phyloP scores from a whole-genome alignment of 345 rosid genomes.

The Lepidium didymum region DNA sequence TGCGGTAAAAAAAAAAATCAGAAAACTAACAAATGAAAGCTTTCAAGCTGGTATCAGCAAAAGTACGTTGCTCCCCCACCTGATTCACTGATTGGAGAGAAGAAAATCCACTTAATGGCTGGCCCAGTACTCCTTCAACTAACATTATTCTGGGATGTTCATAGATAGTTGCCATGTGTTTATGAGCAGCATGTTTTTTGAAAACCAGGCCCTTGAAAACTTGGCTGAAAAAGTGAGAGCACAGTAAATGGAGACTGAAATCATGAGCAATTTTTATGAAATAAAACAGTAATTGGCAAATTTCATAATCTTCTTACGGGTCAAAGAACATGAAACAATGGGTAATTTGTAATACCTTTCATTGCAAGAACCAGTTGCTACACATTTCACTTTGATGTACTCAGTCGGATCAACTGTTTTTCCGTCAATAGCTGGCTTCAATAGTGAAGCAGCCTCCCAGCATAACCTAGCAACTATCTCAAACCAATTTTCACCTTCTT shows the following conservation, averaged over 20 bases:
- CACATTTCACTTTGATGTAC: conserved; percentile 87
- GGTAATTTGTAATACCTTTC: conserved; percentile 48
- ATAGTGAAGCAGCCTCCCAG: conserved; percentile 81
- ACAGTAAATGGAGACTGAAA: neutral
- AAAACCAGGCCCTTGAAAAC: conserved; percentile 84
- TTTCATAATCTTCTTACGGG: neutral
- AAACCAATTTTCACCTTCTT: conserved; percentile 55
- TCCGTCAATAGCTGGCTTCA: conserved; percentile 60
- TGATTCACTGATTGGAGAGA: conserved; percentile 62
- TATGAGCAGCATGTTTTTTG: conserved; percentile 93
- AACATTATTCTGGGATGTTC: conserved; percentile 71
- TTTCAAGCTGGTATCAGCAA: neutral
- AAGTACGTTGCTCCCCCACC: conserved; percentile 32
- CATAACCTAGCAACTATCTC: conserved; percentile 65
- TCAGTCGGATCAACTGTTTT: conserved; percentile 50
- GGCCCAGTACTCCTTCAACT: conserved; percentile 66
- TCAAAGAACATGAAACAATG: neutral
- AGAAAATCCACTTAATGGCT: conserved; percentile 66
- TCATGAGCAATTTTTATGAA: neutral
- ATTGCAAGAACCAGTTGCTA: conserved; percentile 64
- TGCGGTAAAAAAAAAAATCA: conserved; percentile 24
- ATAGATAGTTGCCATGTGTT: conserved; percentile 82
- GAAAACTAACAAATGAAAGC: neutral
- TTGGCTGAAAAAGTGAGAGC: conserved; percentile 46
- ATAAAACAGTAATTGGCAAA: neutral